Evolutionary conservation across 164 flowering plant species (phyloP), one percentile per base, ranked within the genome.

Genomic region (Taxillus chinensis): DNA sequence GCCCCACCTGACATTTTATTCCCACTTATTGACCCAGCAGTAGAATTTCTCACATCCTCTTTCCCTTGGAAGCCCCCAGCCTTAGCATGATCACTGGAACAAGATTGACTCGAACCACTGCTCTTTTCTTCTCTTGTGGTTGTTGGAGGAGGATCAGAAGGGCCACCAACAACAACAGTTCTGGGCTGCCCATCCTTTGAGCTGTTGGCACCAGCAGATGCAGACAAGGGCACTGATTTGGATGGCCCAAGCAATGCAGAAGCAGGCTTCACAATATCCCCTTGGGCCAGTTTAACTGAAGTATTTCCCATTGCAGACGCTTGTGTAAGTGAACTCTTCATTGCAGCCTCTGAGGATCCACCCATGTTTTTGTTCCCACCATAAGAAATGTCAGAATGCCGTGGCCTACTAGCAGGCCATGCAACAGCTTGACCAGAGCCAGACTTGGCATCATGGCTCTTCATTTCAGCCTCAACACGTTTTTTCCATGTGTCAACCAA

Each of bases 401-500:
- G 59, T 13, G n/a, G 41, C 16, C 59, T 57, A 27, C 27, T 27
- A 11, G 41, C 41, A 38, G 41, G 41, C 59, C 59, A 57, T 40
- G 41, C 12, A 5, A 57, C 59, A 38, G 59, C 8, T 40, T 38
- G 59, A 7, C 14, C 11, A 13, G 59, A 38, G 11, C 59, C 59
- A 38, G 41, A 40, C 11, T 57, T 57, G 13, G 15, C 41, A 57
- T 57, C 59, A 38, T 57, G 59, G 59, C 15, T 57, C 12, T 57
- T 57, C 41, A 57, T 38, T n/a, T 57, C 59, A 9, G 76, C 76
- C 56, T 90, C 95, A 67, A 93, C 99, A 49, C 99, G 89, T 70
- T 86, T 93, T 85, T 93, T 93, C 99, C 99, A 93, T n/a, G 89
- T 93, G 68, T 87, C 97, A 67, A 93, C 96, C 63, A 93, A 78